Percentiles rank a stretch among this genome's conserved stretches.
Conservation (phyloP, 495 filamentous ascomycete genomes). For the Aspergillus funiculosus region DNA sequence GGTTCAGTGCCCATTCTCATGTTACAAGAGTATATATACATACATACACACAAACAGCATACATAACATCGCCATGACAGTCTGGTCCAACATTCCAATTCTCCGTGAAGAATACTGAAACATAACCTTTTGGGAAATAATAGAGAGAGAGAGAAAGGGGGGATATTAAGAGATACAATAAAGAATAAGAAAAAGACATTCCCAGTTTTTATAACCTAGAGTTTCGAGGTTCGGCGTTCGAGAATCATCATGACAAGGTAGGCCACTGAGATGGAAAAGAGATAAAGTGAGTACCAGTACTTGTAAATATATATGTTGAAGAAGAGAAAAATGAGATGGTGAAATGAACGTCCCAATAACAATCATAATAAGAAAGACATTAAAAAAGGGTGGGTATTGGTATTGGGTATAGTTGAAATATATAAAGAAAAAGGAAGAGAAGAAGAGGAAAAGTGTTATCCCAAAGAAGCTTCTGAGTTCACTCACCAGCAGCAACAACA, state of each 20-base stretch:
- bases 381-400: not conserved
- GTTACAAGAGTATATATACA: too few relatives aligned
- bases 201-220: slow-evolving; percentile 2
- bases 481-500: slow-evolving; percentile 45
- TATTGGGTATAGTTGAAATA: slow-evolving; percentile 5
- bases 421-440: not conserved
- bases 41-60: too few relatives aligned
- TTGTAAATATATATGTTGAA: too few relatives aligned
- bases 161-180: too few relatives aligned
- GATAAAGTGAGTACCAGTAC: not conserved
- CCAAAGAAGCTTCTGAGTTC: slow-evolving; percentile 1
- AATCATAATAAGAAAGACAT: not conserved
- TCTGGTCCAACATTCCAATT: too few relatives aligned
- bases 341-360: not conserved
- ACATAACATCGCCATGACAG: too few relatives aligned
- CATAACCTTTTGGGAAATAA: too few relatives aligned
- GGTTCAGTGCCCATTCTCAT: too few relatives aligned
- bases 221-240: slow-evolving; percentile 5
- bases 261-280: not conserved
- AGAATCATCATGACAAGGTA: slow-evolving; percentile 4
- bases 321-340: not conserved
- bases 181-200: too few relatives aligned
- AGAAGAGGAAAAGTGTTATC: slow-evolving; percentile 8
- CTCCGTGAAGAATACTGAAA: too few relatives aligned
- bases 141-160: too few relatives aligned